These are phyloP conservation scores for Hansenula anomala DNA, from an alignment of 1,139 yeast genomes.

Conservation along the genomic window DNA sequence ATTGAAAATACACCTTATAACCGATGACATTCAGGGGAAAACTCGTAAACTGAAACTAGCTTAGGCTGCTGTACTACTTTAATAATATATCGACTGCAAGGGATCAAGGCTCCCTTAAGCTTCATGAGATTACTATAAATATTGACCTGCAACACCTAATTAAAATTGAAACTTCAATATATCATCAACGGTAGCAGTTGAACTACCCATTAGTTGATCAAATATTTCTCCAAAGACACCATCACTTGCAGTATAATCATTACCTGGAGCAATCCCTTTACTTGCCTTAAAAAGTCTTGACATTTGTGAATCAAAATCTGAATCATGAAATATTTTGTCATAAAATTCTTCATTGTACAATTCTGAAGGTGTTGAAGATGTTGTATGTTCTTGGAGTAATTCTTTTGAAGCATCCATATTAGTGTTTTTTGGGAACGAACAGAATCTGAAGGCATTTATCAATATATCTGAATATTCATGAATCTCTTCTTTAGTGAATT, in stretches of 20 bases:
- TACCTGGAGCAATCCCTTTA: not conserved
- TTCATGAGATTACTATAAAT: no score
- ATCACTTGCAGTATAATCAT: not conserved
- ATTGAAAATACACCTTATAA: no score
- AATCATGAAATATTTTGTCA: not conserved
- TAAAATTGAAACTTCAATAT: not conserved
- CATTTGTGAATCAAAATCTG: not conserved
- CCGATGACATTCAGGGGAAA: no score
- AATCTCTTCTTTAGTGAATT: conserved; percentile 6
- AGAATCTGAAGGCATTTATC: not conserved
- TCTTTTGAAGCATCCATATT: not conserved
- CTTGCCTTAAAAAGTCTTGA: not conserved
- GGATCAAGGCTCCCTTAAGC: no score
- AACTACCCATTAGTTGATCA: conserved; percentile 1
- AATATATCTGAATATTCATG: not conserved
- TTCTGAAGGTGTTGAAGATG: not conserved
- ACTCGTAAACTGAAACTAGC: no score
- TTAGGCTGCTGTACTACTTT: no score
- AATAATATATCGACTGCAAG: no score
- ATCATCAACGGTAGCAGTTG: conserved; percentile 1
- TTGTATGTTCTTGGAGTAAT: not conserved
- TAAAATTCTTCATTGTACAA: not conserved
- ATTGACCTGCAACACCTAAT: no score
- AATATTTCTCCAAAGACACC: not conserved
- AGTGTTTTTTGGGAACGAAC: not conserved